Base-by-base conservation (phyloP, 1,139 yeast species). In the Blastobotrys niveus region DNA sequence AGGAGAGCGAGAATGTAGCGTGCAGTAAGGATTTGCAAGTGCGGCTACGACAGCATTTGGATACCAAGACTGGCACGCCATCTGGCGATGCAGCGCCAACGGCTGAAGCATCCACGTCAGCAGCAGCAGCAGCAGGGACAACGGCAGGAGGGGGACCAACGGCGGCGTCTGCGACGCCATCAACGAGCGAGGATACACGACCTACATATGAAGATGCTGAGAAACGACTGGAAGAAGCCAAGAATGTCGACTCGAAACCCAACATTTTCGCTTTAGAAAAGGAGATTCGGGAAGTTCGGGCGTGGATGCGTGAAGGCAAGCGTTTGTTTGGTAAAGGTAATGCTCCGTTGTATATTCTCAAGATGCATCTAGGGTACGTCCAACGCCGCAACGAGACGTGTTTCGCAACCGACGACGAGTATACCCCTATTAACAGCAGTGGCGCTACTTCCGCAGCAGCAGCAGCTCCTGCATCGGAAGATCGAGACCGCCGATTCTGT, bases 401-500 rank as follows among this genome's bases (percentile, higher is more conserved):
- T 42, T 71, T 75, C 43, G 63, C 73, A 0, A 52, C 61, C 4
- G 67, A 64, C 2, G 85, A 79, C 50, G 48, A 45, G 0, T 72
- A 65, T 50, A 56, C 7, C 43, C 42, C 35, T 9, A 33, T 19
- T 14, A 37, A 40, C 38, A 45, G 32, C 22, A 10, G 26, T 19
- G 50, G 40, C 17, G 40, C 58, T 40, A 27, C 26, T 12, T 6
- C 6, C 6, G 9, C 21, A 7, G 34, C n/a, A 32, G n/a, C n/a
- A 29, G 6, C 15, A 10, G n/a, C 6, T 15, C 7, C 17, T 7
- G 14, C 32, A 9, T 7, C n/a, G n/a, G n/a, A n/a, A n/a, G n/a
- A n/a, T n/a, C n/a, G n/a, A n/a, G n/a, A n/a, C n/a, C 45, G 50
- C 8, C 54, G 57, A 18, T 85, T 80, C 58, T 86, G 95, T 60